Conservation (phyloP, 2,329 filamentous ascomycete genomes). For the Colletotrichum scovillei region DNA sequence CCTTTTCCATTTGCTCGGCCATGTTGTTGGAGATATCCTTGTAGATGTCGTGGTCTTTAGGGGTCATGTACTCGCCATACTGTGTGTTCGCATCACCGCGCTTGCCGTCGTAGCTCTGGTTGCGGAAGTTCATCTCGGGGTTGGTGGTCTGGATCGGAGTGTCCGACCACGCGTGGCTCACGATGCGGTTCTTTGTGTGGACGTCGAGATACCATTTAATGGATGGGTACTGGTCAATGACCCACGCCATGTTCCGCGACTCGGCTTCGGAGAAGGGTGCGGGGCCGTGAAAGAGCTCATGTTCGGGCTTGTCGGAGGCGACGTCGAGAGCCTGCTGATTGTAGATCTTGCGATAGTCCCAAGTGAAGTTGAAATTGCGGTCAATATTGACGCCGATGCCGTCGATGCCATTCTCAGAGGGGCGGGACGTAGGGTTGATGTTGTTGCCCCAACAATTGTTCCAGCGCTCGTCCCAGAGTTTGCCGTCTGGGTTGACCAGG, state of each 20-base stretch:
- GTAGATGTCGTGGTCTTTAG: constrained; percentile 46
- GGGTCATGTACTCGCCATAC: constrained; percentile 58
- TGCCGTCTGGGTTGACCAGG: constrained; percentile 64
- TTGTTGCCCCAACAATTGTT: constrained; percentile 67
- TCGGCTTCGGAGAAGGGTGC: constrained; percentile 66
- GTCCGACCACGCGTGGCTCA: constrained; percentile 66
- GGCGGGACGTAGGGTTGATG: constrained; percentile 49
- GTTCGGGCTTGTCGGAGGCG: constrained; percentile 49
- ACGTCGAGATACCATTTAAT: constrained; percentile 69
- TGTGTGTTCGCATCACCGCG: constrained; percentile 55
- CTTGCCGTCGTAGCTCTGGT: constrained; percentile 60
- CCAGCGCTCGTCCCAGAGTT: constrained; percentile 61
- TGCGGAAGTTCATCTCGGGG: constrained; percentile 61
- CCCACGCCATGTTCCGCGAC: constrained; percentile 63
- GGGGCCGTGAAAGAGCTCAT: constrained; percentile 63
- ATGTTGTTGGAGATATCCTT: constrained; percentile 46
- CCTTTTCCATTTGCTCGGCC: constrained; percentile 49
- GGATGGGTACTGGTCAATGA: constrained; percentile 59
- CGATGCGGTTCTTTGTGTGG: constrained; percentile 62
- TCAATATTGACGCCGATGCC: constrained; percentile 63
- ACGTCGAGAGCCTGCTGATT: constrained; percentile 42
- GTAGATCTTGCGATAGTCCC: constrained; percentile 61
- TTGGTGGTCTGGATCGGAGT: constrained; percentile 61
- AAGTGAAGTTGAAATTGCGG: constrained; percentile 68
- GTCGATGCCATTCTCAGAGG: background rate